Evolutionary conservation across 768 basidiomycete genomes (phyloP).

Genomic region (Plicaturopsis crispa): DNA sequence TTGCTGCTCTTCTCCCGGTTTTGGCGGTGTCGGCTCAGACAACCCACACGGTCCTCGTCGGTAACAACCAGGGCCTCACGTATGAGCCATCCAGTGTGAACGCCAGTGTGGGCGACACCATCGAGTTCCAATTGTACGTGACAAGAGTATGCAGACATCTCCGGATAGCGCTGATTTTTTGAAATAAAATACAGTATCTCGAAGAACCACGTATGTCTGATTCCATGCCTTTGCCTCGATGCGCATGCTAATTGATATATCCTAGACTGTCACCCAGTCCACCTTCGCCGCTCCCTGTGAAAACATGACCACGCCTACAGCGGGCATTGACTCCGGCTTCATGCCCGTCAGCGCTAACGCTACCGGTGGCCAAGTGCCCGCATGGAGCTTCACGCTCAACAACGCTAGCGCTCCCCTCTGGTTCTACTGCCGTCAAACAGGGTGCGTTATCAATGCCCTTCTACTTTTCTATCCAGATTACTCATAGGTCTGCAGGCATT

Average conservation of each 20-base stretch:
- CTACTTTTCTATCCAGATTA: background rate
- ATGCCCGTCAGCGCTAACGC: constrained; percentile 23
- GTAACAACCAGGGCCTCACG: constrained; percentile 16
- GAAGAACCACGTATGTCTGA: constrained; percentile 34
- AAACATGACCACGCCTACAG: constrained; percentile 22
- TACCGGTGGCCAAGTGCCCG: constrained; percentile 26
- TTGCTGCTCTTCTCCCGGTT: constrained; percentile 12
- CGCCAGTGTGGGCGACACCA: constrained; percentile 27
- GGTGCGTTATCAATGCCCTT: constrained; percentile 17
- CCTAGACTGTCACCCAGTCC: constrained; percentile 53
- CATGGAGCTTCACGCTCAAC: constrained; percentile 39
- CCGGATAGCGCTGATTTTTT: no score
- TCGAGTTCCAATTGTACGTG: constrained; percentile 49
- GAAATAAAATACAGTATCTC: no score
- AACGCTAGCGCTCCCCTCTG: constrained; percentile 43
- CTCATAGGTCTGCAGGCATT: constrained; percentile 29
- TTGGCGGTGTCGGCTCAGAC: constrained; percentile 20
- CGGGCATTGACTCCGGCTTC: constrained; percentile 48
- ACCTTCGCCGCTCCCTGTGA: constrained; percentile 49
- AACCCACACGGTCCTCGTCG: constrained; percentile 25
- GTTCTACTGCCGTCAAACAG: constrained; percentile 54
- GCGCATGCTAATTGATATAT: background rate
- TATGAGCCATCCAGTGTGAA: constrained; percentile 24
- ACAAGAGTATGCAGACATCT: no score
- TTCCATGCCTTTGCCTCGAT: background rate